Evolutionary conservation across 805 yeast genomes (phyloP).

Genomic region (Saccharomycopsis sp.): DNA sequence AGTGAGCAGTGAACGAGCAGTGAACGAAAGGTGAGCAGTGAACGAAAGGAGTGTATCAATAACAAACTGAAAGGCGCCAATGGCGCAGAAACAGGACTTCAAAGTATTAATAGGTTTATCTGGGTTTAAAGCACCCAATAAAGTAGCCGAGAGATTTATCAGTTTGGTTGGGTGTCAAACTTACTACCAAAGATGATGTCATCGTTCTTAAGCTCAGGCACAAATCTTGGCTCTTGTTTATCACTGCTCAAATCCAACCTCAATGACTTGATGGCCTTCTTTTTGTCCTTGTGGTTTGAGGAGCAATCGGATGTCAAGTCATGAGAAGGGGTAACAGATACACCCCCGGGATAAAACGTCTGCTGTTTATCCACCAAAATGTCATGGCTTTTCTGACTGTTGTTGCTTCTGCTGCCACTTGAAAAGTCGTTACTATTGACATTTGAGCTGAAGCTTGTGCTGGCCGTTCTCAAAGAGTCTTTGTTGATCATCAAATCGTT

Average conservation of each 20-base stretch:
- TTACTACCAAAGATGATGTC: not conserved
- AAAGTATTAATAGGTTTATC: too few species aligned
- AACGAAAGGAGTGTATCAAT: too few species aligned
- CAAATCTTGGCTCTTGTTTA: conserved; percentile 7
- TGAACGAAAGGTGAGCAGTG: too few species aligned
- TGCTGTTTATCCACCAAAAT: not conserved
- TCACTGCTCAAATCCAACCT: not conserved
- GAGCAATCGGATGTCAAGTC: not conserved
- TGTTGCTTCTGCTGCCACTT: not conserved
- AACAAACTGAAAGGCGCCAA: too few species aligned
- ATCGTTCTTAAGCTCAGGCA: conserved; percentile 3
- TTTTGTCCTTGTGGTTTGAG: not conserved
- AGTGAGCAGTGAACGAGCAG: too few species aligned
- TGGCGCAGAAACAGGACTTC: too few species aligned
- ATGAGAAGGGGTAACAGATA: not conserved
- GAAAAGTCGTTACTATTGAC: too few species aligned
- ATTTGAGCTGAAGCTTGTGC: too few species aligned
- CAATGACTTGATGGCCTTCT: conserved; percentile 2
- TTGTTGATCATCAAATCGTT: not conserved
- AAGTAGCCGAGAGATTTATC: too few species aligned
- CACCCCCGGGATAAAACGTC: not conserved
- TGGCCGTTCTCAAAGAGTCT: not conserved
- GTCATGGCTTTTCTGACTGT: not conserved
- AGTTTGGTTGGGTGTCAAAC: not conserved
- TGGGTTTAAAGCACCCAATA: too few species aligned